These are phyloP conservation scores for Conringia planisiliqua DNA, from an alignment of 345 rosid genomes.

Conservation along the genomic window DNA sequence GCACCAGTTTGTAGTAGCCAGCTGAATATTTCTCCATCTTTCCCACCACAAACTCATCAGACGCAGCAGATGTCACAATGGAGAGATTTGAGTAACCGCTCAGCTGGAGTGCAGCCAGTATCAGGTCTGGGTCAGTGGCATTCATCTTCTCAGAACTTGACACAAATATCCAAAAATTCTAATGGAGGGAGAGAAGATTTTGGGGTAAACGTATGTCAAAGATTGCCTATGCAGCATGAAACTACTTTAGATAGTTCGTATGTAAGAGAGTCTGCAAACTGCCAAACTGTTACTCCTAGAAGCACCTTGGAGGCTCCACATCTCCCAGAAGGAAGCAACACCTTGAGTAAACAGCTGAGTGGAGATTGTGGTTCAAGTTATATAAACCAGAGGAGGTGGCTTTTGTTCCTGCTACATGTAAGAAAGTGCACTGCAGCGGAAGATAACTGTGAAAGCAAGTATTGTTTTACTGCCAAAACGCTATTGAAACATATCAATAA, in stretches of 20 bases:
- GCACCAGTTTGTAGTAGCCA: conserved; percentile 40
- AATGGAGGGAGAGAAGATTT: conserved; percentile 49
- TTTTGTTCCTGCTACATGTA: conserved; percentile 83
- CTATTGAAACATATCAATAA: conserved; percentile 66
- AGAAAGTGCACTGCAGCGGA: conserved; percentile 70
- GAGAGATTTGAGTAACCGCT: conserved; percentile 42
- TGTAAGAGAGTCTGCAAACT: conserved; percentile 48
- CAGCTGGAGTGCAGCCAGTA: conserved; percentile 54
- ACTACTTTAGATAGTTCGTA: conserved; percentile 54
- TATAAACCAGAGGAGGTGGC: conserved; percentile 76
- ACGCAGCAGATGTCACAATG: conserved; percentile 57
- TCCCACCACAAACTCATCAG: conserved; percentile 52
- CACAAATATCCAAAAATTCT: conserved; percentile 39
- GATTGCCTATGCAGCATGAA: conserved; percentile 60
- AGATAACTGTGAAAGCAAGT: conserved; percentile 59
- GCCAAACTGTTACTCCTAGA: conserved; percentile 39
- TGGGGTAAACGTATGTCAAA: conserved; percentile 58
- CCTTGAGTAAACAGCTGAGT: conserved; percentile 29
- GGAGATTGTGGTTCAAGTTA: conserved; percentile 56
- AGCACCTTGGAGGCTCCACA: conserved; percentile 42
- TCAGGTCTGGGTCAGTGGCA: conserved; percentile 56
- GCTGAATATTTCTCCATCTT: conserved; percentile 39
- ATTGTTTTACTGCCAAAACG: conserved; percentile 56
- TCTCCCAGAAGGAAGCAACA: conserved; percentile 20
- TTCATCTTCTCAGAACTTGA: conserved; percentile 51